A percentile compares a stretch with the other conserved stretches of the same genome.
phyloP scores from a whole-genome alignment of 2,329 filamentous ascomycete genomes.

The Arthrobotrys iridis region DNA sequence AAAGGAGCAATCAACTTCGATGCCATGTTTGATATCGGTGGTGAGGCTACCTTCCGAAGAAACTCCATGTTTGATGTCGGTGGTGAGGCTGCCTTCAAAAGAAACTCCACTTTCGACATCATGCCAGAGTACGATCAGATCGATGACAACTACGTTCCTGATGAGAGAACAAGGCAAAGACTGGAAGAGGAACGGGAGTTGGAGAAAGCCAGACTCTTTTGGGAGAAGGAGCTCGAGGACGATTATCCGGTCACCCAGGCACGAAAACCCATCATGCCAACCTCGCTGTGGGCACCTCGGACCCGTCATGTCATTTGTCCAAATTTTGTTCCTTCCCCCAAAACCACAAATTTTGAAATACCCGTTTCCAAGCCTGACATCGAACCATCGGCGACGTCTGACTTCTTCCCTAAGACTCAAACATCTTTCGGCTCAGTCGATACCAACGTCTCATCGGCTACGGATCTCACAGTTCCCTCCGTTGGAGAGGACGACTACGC shows the following conservation, averaged over 20 bases:
- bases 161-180: conserved; percentile 41
- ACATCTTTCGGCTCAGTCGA: conserved; percentile 42
- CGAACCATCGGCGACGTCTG: conserved; percentile 12
- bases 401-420: conserved; percentile 40
- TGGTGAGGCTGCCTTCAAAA: no score
- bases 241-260: conserved; percentile 43
- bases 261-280: conserved; percentile 39
- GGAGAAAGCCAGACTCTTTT: conserved; percentile 42
- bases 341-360: conserved; percentile 26
- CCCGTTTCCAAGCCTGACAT: conserved; percentile 31
- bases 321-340: conserved; percentile 40
- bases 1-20: conserved; percentile 48
- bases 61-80: conserved; percentile 46
- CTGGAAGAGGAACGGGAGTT: conserved; percentile 50
- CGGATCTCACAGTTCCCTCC: conserved; percentile 46
- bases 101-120: conserved; percentile 46
- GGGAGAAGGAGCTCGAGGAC: conserved; percentile 46
- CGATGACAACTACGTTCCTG: conserved; percentile 47
- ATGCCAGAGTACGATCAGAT: conserved; percentile 51
- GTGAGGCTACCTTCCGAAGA: conserved; percentile 22
- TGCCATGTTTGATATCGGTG: conserved; percentile 50
- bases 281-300: conserved; percentile 46
- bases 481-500: conserved; percentile 46
- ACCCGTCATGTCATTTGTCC: conserved; percentile 47
- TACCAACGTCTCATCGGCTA: conserved; percentile 24